Conservation (phyloP, 2,329 filamentous ascomycete species). For the Pseudogymnoascus sp. region DNA sequence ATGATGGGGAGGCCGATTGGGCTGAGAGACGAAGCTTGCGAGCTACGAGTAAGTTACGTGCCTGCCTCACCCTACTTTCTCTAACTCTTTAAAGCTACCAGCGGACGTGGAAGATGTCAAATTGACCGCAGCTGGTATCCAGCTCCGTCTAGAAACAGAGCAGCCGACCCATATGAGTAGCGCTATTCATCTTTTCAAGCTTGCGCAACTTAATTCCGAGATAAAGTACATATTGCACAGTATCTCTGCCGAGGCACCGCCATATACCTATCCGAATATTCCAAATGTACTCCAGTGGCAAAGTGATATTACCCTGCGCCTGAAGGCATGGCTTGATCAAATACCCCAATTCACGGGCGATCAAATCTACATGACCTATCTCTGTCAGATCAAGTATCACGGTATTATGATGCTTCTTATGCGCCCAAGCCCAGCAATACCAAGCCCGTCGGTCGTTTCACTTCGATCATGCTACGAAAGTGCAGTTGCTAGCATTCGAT, state of each 20-base stretch:
- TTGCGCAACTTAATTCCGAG: conserved; percentile 43
- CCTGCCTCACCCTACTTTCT: not conserved
- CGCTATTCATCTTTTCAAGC: conserved; percentile 41
- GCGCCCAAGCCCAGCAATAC: conserved; percentile 44
- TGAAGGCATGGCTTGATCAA: conserved; percentile 33
- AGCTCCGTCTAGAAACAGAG: conserved; percentile 9
- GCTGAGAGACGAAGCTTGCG: conserved; percentile 45
- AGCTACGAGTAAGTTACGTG: conserved; percentile 35
- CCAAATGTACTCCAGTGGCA: conserved; percentile 40
- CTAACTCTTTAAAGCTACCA: conserved; percentile 13
- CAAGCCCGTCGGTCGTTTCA: conserved; percentile 34
- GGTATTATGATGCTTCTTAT: conserved; percentile 41
- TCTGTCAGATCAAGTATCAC: conserved; percentile 40
- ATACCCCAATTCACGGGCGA: conserved; percentile 26
- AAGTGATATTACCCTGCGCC: conserved; percentile 30
- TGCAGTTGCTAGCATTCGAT: conserved; percentile 33
- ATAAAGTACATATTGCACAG: conserved; percentile 50
- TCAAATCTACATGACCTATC: conserved; percentile 21
- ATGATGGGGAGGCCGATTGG: conserved; percentile 50
- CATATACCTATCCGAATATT: conserved; percentile 40
- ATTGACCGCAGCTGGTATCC: conserved; percentile 13
- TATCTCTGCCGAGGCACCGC: conserved; percentile 37
- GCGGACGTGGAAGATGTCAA: conserved; percentile 17
- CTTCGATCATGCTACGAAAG: conserved; percentile 37
- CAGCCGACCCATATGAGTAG: conserved; percentile 31